Conservation (phyloP, 2,329 filamentous ascomycete genomes). For the Geosmithia morbida region DNA sequence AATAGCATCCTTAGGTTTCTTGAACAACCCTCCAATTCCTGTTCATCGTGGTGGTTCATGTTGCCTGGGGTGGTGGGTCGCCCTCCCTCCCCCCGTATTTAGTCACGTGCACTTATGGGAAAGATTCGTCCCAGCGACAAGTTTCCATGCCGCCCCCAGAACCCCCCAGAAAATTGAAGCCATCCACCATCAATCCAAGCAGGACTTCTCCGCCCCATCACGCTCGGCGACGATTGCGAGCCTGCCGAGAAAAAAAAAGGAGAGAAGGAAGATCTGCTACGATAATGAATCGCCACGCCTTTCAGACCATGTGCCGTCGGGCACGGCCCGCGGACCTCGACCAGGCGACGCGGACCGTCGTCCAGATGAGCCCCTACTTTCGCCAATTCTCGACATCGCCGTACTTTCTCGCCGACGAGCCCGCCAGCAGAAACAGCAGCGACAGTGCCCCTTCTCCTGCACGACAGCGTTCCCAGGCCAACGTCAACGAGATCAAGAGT, state of each 20-base stretch:
- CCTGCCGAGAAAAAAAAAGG: not conserved
- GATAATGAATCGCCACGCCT: constrained; percentile 12
- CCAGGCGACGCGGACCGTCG: constrained; percentile 13
- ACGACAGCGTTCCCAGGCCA: constrained; percentile 16
- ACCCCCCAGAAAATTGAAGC: no score
- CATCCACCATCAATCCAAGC: not conserved
- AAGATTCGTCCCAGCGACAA: not conserved
- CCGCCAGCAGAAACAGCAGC: constrained; percentile 6
- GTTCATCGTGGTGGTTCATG: no score
- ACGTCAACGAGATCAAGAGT: constrained; percentile 17
- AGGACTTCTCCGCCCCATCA: not conserved
- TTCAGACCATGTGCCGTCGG: constrained; percentile 21
- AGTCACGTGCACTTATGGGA: constrained; percentile 2
- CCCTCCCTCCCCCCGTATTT: no score
- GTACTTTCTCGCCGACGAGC: constrained; percentile 16
- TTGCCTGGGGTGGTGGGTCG: no score
- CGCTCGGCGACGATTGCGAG: not conserved
- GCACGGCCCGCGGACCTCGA: constrained; percentile 16
- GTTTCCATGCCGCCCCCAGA: no score
- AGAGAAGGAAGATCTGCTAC: not conserved
- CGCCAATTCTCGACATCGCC: constrained; percentile 25
- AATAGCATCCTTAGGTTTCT: no score
- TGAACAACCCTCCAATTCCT: no score
- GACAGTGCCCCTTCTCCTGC: constrained; percentile 5
- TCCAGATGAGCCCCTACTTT: constrained; percentile 12